A percentile compares a stretch with the other conserved stretches of the same genome.
phyloP scores from a whole-genome alignment of 805 yeast genomes.

The Candida anglica region DNA sequence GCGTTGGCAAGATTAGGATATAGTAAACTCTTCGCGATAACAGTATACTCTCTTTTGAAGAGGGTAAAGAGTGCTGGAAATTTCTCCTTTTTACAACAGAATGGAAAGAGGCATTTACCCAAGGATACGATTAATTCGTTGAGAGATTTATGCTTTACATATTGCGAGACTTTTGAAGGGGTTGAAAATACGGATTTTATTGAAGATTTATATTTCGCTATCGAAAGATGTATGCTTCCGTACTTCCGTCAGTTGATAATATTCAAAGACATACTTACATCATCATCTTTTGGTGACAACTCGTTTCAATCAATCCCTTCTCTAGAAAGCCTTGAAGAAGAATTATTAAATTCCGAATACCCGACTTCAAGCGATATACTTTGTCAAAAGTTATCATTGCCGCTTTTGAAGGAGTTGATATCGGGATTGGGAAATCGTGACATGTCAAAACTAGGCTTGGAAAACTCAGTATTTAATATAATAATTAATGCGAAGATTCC shows the following conservation, averaged over 20 bases:
- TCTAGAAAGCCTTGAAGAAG: constrained; percentile 13
- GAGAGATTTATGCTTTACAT: not conserved
- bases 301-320: constrained; percentile 10
- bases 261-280: constrained; percentile 29
- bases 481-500: constrained; percentile 23
- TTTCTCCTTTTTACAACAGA: not conserved
- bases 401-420: constrained; percentile 17
- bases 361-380: constrained; percentile 20
- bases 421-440: constrained; percentile 2
- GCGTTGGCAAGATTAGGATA: constrained; percentile 30
- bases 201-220: constrained; percentile 9
- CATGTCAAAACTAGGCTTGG: constrained; percentile 11
- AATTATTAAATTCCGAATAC: constrained; percentile 12
- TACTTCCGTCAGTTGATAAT: constrained; percentile 31
- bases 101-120: constrained; percentile 2
- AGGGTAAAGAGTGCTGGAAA: constrained; percentile 1
- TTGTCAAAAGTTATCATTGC: constrained; percentile 19
- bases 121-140: not conserved
- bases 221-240: constrained; percentile 25
- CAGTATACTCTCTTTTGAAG: constrained; percentile 16
- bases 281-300: constrained; percentile 23
- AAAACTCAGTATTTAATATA: constrained; percentile 17
- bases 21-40: constrained; percentile 22
- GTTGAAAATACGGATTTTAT: constrained; percentile 2
- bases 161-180: constrained; percentile 1